A percentile compares a stretch with the other conserved stretches of the same genome.
phyloP scores from a whole-genome alignment of 495 filamentous ascomycete genomes.

The Penicillium canariense region DNA sequence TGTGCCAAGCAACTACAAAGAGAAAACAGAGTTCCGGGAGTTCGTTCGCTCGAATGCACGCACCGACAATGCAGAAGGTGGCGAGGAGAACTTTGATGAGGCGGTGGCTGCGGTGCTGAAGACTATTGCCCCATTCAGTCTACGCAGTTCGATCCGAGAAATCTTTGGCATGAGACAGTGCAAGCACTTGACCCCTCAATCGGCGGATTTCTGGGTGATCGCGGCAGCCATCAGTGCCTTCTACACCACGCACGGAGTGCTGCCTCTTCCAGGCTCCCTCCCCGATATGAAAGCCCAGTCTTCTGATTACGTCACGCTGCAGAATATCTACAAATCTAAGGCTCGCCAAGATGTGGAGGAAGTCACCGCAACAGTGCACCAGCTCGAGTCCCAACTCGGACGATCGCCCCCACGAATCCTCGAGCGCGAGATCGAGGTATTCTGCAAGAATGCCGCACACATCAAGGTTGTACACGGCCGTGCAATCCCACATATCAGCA shows the following conservation, averaged over 20 bases:
- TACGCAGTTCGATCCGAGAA: constrained; percentile 67
- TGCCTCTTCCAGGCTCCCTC: constrained; percentile 83
- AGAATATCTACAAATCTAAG: constrained; percentile 92
- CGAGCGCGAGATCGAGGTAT: constrained; percentile 80
- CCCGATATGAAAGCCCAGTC: constrained; percentile 99
- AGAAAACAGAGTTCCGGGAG: constrained; percentile 80
- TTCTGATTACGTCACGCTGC: constrained; percentile 83
- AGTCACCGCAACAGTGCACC: constrained; percentile 67
- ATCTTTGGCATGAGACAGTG: constrained; percentile 71
- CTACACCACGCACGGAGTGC: constrained; percentile 61
- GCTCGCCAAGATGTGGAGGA: constrained; percentile 77
- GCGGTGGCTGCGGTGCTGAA: constrained; percentile 85
- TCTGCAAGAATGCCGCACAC: constrained; percentile 93
- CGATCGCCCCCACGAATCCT: constrained; percentile 49
- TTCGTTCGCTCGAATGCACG: constrained; percentile 65
- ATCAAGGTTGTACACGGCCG: constrained; percentile 79
- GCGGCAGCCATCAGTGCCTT: constrained; percentile 77
- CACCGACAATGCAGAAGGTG: constrained; percentile 75
- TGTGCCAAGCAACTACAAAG: constrained; percentile 70
- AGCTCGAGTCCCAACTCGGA: constrained; percentile 54
- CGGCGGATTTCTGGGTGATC: constrained; percentile 81
- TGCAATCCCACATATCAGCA: constrained; percentile 44
- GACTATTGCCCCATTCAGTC: constrained; percentile 62
- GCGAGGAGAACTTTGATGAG: constrained; percentile 97
- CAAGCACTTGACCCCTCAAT: constrained; percentile 40